Conservation (phyloP, 2,329 filamentous ascomycete genomes). For the Xylariaceae sp. region DNA sequence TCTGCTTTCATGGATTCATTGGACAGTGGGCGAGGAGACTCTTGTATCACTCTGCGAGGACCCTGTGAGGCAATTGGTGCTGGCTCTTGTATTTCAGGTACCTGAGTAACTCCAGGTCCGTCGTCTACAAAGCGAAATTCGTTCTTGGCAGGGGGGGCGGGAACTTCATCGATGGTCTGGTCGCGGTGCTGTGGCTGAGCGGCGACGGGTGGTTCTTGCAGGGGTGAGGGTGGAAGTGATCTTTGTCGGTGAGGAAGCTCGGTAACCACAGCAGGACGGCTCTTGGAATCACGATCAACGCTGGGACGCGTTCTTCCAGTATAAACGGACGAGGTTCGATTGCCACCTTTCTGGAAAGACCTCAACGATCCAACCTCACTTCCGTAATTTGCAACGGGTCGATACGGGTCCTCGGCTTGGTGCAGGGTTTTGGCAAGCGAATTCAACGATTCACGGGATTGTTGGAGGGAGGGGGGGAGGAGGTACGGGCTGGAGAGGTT, state of each 20-base stretch:
- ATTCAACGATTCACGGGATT: slow-evolving; percentile 80
- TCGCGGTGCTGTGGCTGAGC: slow-evolving; percentile 15
- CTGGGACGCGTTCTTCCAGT: slow-evolving; percentile 34
- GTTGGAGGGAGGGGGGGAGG: slow-evolving; percentile 76
- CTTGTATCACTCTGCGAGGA: slow-evolving; percentile 14
- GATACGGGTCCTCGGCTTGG: slow-evolving; percentile 80
- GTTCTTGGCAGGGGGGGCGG: slow-evolving; percentile 20
- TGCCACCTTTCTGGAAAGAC: slow-evolving; percentile 39
- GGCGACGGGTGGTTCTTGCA: slow-evolving; percentile 21
- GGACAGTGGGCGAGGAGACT: slow-evolving; percentile 19
- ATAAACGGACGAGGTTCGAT: slow-evolving; percentile 40
- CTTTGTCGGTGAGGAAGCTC: slow-evolving; percentile 36
- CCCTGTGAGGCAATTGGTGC: slow-evolving; percentile 27
- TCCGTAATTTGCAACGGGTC: slow-evolving; percentile 53
- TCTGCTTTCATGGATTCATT: slow-evolving; percentile 14
- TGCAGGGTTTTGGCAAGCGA: slow-evolving; percentile 75
- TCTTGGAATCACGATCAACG: slow-evolving; percentile 24
- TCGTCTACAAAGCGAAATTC: slow-evolving; percentile 34
- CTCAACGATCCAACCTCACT: slow-evolving; percentile 54
- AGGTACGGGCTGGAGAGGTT: slow-evolving; percentile 82
- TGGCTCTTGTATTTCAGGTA: slow-evolving; percentile 35
- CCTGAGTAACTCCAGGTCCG: slow-evolving; percentile 19
- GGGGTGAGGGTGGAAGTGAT: slow-evolving; percentile 38
- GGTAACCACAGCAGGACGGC: slow-evolving; percentile 12
- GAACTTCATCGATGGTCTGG: slow-evolving; percentile 6